phyloP scores from a whole-genome alignment of 805 yeast genomes.

The Candida endomychidarum region DNA sequence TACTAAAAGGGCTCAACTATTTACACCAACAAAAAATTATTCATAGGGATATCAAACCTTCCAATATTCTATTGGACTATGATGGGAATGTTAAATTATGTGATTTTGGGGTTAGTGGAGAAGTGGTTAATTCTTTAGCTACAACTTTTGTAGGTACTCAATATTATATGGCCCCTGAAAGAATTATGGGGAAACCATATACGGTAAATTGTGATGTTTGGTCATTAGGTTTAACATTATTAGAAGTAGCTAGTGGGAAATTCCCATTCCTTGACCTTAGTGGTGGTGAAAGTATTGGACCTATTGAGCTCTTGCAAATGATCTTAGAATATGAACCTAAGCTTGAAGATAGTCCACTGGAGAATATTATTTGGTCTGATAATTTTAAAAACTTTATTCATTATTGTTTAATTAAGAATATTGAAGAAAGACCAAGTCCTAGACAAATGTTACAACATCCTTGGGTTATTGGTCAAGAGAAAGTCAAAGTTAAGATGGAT shows the following conservation, averaged over 20 bases:
- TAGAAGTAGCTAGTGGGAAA: constrained; percentile 91
- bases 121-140: constrained; percentile 91
- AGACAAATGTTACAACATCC: constrained; percentile 92
- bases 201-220: constrained; percentile 95
- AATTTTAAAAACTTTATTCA: constrained; percentile 80
- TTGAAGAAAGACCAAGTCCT: constrained; percentile 83
- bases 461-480: constrained; percentile 81
- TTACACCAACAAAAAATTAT: constrained; percentile 84
- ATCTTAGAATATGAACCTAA: constrained; percentile 83
- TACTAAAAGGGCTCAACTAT: constrained; percentile 80
- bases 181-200: constrained; percentile 93
- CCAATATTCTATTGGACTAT: constrained; percentile 75
- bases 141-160: constrained; percentile 97
- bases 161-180: constrained; percentile 97
- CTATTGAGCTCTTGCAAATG: constrained; percentile 80
- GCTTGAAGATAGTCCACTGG: constrained; percentile 72
- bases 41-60: constrained; percentile 96
- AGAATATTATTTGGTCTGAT: constrained; percentile 76
- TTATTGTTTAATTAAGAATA: constrained; percentile 78
- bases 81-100: constrained; percentile 87
- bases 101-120: constrained; percentile 98
- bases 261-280: constrained; percentile 63
- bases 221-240: constrained; percentile 79
- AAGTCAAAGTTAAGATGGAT: constrained; percentile 77
- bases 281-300: constrained; percentile 43